A percentile compares a stretch with the other conserved stretches of the same genome.
phyloP scores from a whole-genome alignment of 345 rosid genomes.

The Boechera retrofracta region DNA sequence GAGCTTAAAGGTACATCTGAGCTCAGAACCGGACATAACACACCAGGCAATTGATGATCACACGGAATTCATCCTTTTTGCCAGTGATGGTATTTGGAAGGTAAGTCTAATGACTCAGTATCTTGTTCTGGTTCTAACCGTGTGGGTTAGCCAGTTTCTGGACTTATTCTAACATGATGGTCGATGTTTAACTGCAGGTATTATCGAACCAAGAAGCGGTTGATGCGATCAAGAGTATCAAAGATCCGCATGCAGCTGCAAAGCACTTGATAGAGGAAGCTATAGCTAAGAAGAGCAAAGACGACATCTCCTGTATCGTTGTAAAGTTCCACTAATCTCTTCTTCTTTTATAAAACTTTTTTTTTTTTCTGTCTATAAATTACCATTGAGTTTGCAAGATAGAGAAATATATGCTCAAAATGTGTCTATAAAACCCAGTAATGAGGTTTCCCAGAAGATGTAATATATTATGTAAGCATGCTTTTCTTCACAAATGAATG shows the following conservation, averaged over 20 bases:
- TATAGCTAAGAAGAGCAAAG: constrained; percentile 70
- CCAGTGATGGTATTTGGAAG: constrained; percentile 97
- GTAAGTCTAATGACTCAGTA: constrained; percentile 41
- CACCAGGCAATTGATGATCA: constrained; percentile 50
- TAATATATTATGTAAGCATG: constrained; percentile 24
- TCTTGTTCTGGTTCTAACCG: not conserved
- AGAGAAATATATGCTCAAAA: constrained; percentile 5
- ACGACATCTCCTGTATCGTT: constrained; percentile 92
- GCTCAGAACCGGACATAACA: constrained; percentile 76
- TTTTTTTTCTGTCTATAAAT: constrained; percentile 9
- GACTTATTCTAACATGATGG: constrained; percentile 19
- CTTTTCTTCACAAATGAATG: constrained; percentile 6
- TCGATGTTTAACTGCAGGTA: constrained; percentile 51
- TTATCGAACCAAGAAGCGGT: constrained; percentile 83
- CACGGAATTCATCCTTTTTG: constrained; percentile 66
- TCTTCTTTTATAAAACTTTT: not conserved
- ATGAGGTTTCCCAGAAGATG: constrained; percentile 31
- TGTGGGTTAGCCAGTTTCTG: not conserved
- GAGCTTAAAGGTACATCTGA: constrained; percentile 83
- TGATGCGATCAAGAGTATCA: constrained; percentile 56
- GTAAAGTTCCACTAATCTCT: constrained; percentile 62
- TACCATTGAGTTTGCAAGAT: constrained; percentile 15
- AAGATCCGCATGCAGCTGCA: constrained; percentile 78
- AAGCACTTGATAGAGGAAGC: constrained; percentile 73
- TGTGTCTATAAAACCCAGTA: constrained; percentile 20